Conservation (phyloP, 2,329 filamentous ascomycete species). For the Alternaria panax region DNA sequence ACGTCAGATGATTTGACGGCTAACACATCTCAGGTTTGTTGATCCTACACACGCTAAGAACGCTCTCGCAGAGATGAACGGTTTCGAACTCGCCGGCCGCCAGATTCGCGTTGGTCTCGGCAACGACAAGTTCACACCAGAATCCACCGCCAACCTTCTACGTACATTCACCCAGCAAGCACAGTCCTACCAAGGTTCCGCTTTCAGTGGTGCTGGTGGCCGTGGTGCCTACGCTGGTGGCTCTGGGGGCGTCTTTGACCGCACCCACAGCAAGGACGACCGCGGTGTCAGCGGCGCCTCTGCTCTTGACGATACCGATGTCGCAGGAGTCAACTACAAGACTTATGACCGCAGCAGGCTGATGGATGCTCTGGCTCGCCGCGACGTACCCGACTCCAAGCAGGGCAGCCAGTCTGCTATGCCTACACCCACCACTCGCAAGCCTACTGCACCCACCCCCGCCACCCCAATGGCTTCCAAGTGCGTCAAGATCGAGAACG, state of each 20-base stretch:
- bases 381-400: constrained; percentile 69
- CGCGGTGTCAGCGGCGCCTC: constrained; percentile 88
- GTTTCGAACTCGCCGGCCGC: constrained; percentile 95
- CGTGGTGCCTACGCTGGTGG: constrained; percentile 83
- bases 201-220: constrained; percentile 88
- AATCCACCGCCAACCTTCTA: constrained; percentile 90
- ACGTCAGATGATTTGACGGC: not conserved
- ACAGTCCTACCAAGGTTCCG: constrained; percentile 79
- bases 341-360: constrained; percentile 98
- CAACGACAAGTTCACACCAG: constrained; percentile 99
- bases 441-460: constrained; percentile 80
- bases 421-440: constrained; percentile 53
- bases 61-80: constrained; percentile 98
- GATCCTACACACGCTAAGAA: constrained; percentile 91
- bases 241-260: constrained; percentile 78
- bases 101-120: constrained; percentile 98
- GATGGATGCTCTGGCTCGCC: constrained; percentile 96
- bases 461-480: constrained; percentile 85
- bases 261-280: constrained; percentile 86
- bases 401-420: constrained; percentile 51
- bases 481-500: constrained; percentile 93
- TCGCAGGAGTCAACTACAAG: constrained; percentile 98
- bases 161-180: constrained; percentile 80
- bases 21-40: constrained; percentile 73
- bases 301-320: constrained; percentile 95